phyloP scores from a whole-genome alignment of 2,329 filamentous ascomycete genomes.

The Chrysosphaeria jannelii region DNA sequence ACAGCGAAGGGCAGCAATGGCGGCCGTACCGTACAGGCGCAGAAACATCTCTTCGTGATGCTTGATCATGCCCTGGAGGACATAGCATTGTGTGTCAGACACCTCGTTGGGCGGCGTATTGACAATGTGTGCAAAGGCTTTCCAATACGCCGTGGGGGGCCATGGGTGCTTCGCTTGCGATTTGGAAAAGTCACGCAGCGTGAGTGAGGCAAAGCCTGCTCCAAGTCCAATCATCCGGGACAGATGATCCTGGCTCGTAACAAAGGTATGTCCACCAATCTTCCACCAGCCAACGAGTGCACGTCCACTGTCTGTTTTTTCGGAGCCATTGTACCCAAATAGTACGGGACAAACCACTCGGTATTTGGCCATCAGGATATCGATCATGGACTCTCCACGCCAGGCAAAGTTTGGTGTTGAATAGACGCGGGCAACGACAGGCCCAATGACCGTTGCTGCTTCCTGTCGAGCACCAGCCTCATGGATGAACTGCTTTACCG shows the following conservation, averaged over 20 bases:
- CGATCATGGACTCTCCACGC: constrained; percentile 35
- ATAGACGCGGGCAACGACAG: constrained; percentile 38
- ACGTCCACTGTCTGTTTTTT: constrained; percentile 39
- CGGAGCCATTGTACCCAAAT: constrained; percentile 53
- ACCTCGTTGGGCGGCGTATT: constrained; percentile 38
- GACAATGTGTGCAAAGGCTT: constrained; percentile 40
- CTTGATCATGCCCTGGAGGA: constrained; percentile 41
- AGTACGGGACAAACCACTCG: constrained; percentile 54
- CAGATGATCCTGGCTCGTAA: constrained; percentile 41
- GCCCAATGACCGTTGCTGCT: constrained; percentile 41
- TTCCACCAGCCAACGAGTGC: constrained; percentile 43
- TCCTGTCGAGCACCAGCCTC: constrained; percentile 27
- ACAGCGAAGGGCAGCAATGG: constrained; percentile 34
- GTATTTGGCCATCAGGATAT: constrained; percentile 59
- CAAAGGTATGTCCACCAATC: constrained; percentile 22
- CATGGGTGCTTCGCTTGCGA: constrained; percentile 40
- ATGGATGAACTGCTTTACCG: constrained; percentile 32
- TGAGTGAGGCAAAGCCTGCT: constrained; percentile 56
- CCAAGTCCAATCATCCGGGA: constrained; percentile 63
- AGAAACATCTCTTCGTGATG: constrained; percentile 49
- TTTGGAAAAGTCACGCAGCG: constrained; percentile 53
- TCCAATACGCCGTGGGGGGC: constrained; percentile 62
- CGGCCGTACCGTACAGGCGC: constrained; percentile 51
- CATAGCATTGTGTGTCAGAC: constrained; percentile 42
- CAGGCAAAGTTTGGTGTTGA: constrained; percentile 29